Conservation (phyloP, 768 basidiomycete species). For the Hypholoma sublateritium region DNA sequence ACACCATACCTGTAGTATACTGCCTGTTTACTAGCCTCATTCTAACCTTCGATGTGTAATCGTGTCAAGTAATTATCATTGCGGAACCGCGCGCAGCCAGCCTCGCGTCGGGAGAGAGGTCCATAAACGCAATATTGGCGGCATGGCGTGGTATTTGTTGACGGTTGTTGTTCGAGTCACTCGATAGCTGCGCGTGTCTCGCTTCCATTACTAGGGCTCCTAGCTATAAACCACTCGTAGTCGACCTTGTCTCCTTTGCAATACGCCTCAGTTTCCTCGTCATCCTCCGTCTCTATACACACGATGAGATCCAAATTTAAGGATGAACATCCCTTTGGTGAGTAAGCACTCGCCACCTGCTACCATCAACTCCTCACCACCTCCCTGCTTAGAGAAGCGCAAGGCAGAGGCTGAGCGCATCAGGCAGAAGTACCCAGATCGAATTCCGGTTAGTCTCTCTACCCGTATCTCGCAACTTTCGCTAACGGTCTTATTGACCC, state of each 20-base stretch:
- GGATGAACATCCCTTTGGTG: slow-evolving; percentile 99
- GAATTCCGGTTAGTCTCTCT: slow-evolving; percentile 80
- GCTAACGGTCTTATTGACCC: slow-evolving; percentile 4
- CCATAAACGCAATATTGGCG: slow-evolving; percentile 16
- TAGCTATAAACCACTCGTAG: slow-evolving; percentile 24
- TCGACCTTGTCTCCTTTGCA: slow-evolving; percentile 13
- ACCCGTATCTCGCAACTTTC: not conserved
- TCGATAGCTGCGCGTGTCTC: slow-evolving; percentile 43
- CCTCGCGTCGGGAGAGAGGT: slow-evolving; percentile 11
- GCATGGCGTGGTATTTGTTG: slow-evolving; percentile 28
- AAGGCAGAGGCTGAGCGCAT: slow-evolving; percentile 99
- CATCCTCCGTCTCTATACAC: slow-evolving; percentile 2
- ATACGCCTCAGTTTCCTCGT: not conserved
- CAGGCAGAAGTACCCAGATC: slow-evolving; percentile 97
- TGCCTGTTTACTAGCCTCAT: no score
- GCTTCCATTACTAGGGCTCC: slow-evolving; percentile 26
- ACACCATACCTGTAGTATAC: no score
- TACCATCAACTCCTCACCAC: slow-evolving; percentile 28
- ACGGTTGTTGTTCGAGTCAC: slow-evolving; percentile 35
- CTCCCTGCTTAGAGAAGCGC: slow-evolving; percentile 78
- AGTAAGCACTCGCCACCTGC: slow-evolving; percentile 24
- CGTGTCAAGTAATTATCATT: not conserved
- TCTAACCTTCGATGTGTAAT: not conserved
- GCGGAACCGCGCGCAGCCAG: not conserved
- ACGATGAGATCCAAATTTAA: slow-evolving; percentile 94